Evolutionary conservation across 176 grass and related monocot genomes (phyloP).

Genomic region (Luzula sylvatica): DNA sequence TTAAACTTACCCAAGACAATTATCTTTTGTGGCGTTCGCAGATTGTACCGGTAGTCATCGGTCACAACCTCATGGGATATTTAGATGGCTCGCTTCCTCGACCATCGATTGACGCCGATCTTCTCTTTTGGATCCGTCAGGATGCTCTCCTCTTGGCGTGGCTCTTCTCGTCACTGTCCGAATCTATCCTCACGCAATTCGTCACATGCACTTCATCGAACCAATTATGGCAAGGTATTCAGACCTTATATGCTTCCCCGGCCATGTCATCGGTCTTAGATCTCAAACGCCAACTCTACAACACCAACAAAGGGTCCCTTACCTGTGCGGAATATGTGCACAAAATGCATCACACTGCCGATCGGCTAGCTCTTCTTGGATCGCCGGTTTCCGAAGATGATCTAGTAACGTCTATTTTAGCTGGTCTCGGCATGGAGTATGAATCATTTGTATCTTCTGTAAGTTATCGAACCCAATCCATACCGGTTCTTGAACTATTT

Average conservation of each 20-base stretch:
- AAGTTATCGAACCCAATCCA: too few relatives aligned
- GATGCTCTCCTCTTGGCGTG: background rate
- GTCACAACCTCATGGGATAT: too few relatives aligned
- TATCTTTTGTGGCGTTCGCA: too few relatives aligned
- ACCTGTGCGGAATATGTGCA: background rate
- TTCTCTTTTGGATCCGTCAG: background rate
- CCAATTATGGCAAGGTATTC: background rate
- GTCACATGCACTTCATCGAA: background rate
- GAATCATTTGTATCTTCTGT: slow-evolving; percentile 1
- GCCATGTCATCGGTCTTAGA: background rate
- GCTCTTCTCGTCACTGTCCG: background rate
- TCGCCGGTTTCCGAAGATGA: background rate
- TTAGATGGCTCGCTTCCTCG: background rate
- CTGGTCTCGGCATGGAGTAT: background rate
- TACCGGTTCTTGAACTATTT: too few relatives aligned
- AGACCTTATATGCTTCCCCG: background rate
- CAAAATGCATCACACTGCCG: background rate
- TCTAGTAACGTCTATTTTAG: background rate
- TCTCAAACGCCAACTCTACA: background rate
- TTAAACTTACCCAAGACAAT: background rate
- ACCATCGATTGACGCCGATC: background rate
- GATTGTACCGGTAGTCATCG: too few relatives aligned
- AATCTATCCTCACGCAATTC: background rate
- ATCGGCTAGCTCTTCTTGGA: background rate
- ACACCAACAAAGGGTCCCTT: background rate